Conservation (phyloP, 2,329 filamentous ascomycete genomes). For the Phialocephala sp. region DNA sequence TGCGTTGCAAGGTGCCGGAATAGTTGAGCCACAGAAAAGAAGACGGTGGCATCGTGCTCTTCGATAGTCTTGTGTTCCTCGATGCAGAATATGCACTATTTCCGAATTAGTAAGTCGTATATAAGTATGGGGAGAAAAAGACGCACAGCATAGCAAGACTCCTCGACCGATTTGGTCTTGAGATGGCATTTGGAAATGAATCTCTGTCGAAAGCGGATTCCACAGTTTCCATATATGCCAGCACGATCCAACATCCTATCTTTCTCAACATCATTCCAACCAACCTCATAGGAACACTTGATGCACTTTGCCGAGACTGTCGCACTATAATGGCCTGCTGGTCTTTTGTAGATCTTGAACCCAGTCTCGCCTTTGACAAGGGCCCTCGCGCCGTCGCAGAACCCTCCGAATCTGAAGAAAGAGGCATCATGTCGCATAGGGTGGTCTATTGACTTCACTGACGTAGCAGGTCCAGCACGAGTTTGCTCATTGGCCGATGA, state of each 20-base stretch:
- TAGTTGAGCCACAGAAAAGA: conserved; percentile 39
- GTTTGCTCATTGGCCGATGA: conserved; percentile 18
- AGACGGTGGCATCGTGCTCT: conserved; percentile 43
- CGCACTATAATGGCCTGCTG: conserved; percentile 40
- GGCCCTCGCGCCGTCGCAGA: conserved; percentile 40
- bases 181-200: conserved; percentile 43
- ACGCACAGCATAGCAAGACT: conserved; percentile 42
- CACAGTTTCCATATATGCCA: conserved; percentile 41
- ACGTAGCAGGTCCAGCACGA: conserved; percentile 31
- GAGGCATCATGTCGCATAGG: conserved; percentile 40
- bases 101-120: conserved; percentile 3
- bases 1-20: conserved; percentile 42
- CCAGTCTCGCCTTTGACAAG: conserved; percentile 39
- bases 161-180: conserved; percentile 36
- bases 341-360: conserved; percentile 40
- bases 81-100: conserved; percentile 42
- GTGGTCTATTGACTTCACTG: conserved; percentile 37
- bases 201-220: conserved; percentile 40
- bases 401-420: conserved; percentile 42
- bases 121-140: not conserved
- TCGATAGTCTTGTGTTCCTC: conserved; percentile 41
- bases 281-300: conserved; percentile 42
- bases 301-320: conserved; percentile 39
- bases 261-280: conserved; percentile 40
- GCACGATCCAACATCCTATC: conserved; percentile 38